These are phyloP conservation scores for Plasmodium fragile DNA, from an alignment of 169 alveolate species.

Conservation along the genomic window DNA sequence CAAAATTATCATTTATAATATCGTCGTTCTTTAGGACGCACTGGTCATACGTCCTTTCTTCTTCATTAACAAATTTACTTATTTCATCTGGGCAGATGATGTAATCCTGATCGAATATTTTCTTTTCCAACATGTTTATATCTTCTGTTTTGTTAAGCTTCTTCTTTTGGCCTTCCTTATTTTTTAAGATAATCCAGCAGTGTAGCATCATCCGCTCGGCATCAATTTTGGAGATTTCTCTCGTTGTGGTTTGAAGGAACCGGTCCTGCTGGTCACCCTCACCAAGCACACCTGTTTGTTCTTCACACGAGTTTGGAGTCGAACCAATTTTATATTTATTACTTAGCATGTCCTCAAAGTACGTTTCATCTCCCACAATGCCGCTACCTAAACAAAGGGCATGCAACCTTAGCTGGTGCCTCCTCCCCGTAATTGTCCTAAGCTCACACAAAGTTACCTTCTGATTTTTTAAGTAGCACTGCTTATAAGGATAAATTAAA, in stretches of 20 bases:
- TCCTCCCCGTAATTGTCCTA: slow-evolving; percentile 72
- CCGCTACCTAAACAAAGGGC: slow-evolving; percentile 56
- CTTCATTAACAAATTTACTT: slow-evolving; percentile 64
- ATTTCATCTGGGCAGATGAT: slow-evolving; percentile 62
- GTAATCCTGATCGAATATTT: slow-evolving; percentile 60
- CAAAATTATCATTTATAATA: slow-evolving; percentile 30
- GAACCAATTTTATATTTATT: slow-evolving; percentile 49
- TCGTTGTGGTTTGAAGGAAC: not conserved
- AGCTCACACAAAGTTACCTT: slow-evolving; percentile 72
- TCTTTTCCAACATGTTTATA: slow-evolving; percentile 48
- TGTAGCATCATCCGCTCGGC: slow-evolving; percentile 75
- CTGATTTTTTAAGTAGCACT: slow-evolving; percentile 55
- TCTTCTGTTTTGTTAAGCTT: slow-evolving; percentile 39
- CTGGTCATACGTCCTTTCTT: slow-evolving; percentile 45
- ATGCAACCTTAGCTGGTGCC: slow-evolving; percentile 74
- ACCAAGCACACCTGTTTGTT: not conserved
- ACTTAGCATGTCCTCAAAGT: slow-evolving; percentile 68
- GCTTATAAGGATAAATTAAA: slow-evolving; percentile 61
- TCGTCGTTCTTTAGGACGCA: slow-evolving; percentile 63
- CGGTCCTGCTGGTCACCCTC: not conserved
- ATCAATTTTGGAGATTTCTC: slow-evolving; percentile 23
- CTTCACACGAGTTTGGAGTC: not conserved
- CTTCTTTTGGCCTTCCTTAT: slow-evolving; percentile 6
- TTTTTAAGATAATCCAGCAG: slow-evolving; percentile 65
- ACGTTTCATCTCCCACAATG: slow-evolving; percentile 76